These are phyloP conservation scores for Rhodamnia rubescens DNA, from an alignment of 345 rosid species.

Conservation along the genomic window DNA sequence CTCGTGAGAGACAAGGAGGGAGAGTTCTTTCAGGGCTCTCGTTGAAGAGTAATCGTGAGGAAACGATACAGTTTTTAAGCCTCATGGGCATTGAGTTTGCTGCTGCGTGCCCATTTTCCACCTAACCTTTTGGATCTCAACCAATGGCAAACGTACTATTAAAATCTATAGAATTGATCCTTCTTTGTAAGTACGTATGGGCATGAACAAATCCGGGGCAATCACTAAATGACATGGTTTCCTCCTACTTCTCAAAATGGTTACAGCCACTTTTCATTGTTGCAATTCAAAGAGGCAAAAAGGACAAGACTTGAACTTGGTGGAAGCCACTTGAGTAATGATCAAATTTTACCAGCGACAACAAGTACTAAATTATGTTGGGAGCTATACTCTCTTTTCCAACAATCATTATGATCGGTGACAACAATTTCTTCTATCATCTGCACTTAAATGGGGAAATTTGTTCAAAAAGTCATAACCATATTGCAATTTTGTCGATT, in stretches of 20 bases:
- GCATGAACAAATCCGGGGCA: not conserved
- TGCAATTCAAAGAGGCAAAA: not conserved
- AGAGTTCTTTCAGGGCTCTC: not conserved
- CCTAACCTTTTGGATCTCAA: not conserved
- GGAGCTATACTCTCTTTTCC: not conserved
- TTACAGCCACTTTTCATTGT: not conserved
- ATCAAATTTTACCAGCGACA: not conserved
- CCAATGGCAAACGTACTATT: not conserved
- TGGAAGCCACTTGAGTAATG: not conserved
- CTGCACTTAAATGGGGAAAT: not conserved
- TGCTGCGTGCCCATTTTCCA: not conserved
- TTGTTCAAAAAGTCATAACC: too few relatives aligned
- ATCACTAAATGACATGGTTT: not conserved
- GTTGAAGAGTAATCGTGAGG: not conserved
- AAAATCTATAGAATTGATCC: not conserved
- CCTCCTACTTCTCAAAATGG: not conserved
- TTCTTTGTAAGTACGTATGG: not conserved
- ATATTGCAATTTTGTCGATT: too few relatives aligned
- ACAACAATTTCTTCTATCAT: not conserved
- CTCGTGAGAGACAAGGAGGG: not conserved
- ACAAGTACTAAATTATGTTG: not conserved
- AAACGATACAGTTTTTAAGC: not conserved
- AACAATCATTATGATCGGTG: not conserved
- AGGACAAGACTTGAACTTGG: not conserved
- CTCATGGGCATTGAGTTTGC: not conserved